Evolutionary conservation across 495 filamentous ascomycete species (phyloP), one percentile per base, ranked within the genome.

Genomic region (Chaetomium tenue): DNA sequence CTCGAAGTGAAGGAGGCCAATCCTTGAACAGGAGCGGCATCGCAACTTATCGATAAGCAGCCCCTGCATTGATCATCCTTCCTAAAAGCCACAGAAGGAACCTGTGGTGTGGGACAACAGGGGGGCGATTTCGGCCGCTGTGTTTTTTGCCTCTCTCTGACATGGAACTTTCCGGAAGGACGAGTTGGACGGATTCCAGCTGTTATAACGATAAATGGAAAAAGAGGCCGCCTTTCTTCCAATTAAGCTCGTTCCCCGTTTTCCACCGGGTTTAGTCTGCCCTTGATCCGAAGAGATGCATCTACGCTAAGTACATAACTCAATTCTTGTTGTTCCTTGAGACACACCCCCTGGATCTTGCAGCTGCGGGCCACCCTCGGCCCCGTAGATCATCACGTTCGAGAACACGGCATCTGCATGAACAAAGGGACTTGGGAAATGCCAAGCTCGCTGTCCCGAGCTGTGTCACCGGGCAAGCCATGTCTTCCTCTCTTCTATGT

Each of bases 391-490:
- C 58, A 40, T 53, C 50, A 22, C 48, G n/a, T 56, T 30, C 48
- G 56, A 50, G 51, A 63, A 50, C 61, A 63, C 61, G 22, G 28
- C 57, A 59, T 59, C 28, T 60, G 58, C 58, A 60, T 58, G 58
- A 37, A 60, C 7, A 23, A 33, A 20, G 46, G 26, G 18, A 15
- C 22, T 28, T 18, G 40, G 33, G 15, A 50, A 30, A 44, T 58
- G 58, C 58, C 42, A 60, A 60, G 26, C 58, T 60, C n/a, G 23
- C 9, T 13, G 16, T 50, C 42, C 58, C 44, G 42, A 50, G 42
- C n/a, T 23, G n/a, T 50, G 46, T 50, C 20, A 47, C 26, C 26
- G 23, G 5, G 5, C 26, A 30, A 18, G 25, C 15, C 15, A 54
- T 18, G 28, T 15, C 26, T 44, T 11, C 2, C 40, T 18, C 40